Percentiles rank a stretch among this genome's conserved stretches.
Conservation (phyloP, 208 protist genomes). For the Acanthamoeba lugdunensis region DNA sequence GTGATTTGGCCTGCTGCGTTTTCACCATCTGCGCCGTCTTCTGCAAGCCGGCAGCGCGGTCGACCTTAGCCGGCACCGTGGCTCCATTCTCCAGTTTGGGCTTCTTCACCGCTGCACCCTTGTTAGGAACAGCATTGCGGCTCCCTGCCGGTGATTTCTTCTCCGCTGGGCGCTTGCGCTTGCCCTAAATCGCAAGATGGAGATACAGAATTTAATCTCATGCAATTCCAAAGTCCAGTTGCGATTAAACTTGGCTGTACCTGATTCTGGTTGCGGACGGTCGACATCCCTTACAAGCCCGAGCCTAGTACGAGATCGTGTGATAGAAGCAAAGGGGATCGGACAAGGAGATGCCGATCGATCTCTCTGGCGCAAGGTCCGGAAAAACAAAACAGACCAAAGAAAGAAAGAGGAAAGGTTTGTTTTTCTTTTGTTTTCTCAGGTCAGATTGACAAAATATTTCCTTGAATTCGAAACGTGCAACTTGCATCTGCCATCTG, state of each 20-base stretch:
- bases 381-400: background rate
- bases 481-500: background rate
- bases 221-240: no score
- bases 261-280: background rate
- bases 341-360: background rate
- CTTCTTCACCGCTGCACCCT: background rate
- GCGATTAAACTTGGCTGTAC: background rate
- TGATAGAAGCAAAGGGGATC: background rate
- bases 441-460: background rate
- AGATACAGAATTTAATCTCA: no score
- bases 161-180: background rate
- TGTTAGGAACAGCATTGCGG: background rate
- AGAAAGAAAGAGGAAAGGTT: background rate
- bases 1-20: background rate
- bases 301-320: background rate
- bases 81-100: background rate
- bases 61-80: no score
- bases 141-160: no score
- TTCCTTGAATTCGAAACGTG: background rate
- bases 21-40: background rate
- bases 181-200: background rate
- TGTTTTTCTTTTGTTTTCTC: conserved; percentile 11
- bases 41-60: background rate
- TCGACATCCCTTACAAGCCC: background rate
- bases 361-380: no score